Percentiles rank a stretch among this genome's conserved stretches.
Evolutionary conservation across 805 yeast genomes (phyloP).

Genomic region (Kuraishia capsulata): DNA sequence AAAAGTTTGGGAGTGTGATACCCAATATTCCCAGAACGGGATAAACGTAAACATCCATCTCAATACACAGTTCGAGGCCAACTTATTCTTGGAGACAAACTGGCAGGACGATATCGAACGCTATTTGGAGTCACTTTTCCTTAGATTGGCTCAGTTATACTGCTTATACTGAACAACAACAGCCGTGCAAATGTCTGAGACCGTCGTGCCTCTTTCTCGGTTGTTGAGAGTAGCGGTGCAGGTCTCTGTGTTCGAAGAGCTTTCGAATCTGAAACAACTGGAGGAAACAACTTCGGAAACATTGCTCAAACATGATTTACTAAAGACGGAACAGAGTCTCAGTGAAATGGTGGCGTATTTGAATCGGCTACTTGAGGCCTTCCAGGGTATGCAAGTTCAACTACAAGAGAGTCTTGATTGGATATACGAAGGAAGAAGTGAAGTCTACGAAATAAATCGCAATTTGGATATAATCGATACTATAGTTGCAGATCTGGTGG

Average conservation of each 20-base stretch:
- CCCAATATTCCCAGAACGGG: no score
- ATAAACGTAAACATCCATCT: no score
- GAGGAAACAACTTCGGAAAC: conserved; percentile 6
- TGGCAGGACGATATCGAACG: no score
- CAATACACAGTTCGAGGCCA: no score
- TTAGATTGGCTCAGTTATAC: no score
- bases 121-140: no score
- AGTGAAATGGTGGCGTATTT: conserved; percentile 15
- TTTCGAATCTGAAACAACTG: conserved; percentile 8
- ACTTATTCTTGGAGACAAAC: no score
- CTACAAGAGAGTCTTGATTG: conserved; percentile 16
- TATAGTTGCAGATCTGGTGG: conserved; percentile 23
- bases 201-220: no score
- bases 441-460: conserved; percentile 20
- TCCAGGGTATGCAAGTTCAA: no score
- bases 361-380: conserved; percentile 4
- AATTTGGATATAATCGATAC: conserved; percentile 25
- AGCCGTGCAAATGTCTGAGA: no score
- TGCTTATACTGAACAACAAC: no score
- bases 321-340: conserved; percentile 16
- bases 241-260: neutral
- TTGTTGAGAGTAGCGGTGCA: neutral
- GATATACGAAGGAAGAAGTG: conserved; percentile 23
- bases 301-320: conserved; percentile 6
- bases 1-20: no score